Base-by-base conservation (phyloP, 2,329 filamentous ascomycete genomes). In the Pyrenophora tritici-repentis region DNA sequence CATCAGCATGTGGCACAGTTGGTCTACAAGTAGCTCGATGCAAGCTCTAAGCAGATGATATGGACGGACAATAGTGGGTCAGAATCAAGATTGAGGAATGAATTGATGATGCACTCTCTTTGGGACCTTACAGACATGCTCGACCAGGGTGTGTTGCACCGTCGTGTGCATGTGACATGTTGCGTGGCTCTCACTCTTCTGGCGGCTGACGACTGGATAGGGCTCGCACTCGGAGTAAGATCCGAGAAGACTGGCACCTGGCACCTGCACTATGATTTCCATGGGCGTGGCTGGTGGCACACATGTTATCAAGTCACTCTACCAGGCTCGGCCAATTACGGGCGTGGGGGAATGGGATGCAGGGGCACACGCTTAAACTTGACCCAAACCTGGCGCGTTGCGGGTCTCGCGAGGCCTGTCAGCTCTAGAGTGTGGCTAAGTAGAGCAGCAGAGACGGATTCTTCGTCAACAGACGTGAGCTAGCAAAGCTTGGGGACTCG, bases 281-380 rank as follows among this genome's bases (percentile, higher is more conserved):
- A 31, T 29, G 44, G 37, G 32, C 42, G 48, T 51, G 26, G 26
- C 26, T 29, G 26, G 9, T 12, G 48, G 45, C 46, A 36, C 26
- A 40, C 17, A 33, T 35, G 40, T 42, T 24, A 40, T 44, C 31
- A 35, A 39, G 22, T 26, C 31, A 52, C 26, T 24, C 22, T 7
- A 24, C 22, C 6, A 24, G 4, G 38, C 45, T 20, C 34, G 37
- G 29, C 49, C 43, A 51, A 38, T 34, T 40, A 31, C 42, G 14
- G 24, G 34, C 26, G 18, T 16, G 24, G 33, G 5, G 32, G 18
- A 33, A 24, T 20, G n/a, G 22, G 14, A 53, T 45, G 46, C 50
- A 53, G 50, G 50, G 50, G 50, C 50, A 37, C 13, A 38, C 32
- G 49, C 49, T 41, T 48, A 18, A 12, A 18, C 35, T 18, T 7